Conservation (phyloP, 139 green algal genomes). For the Yamagishiella unicocca region DNA sequence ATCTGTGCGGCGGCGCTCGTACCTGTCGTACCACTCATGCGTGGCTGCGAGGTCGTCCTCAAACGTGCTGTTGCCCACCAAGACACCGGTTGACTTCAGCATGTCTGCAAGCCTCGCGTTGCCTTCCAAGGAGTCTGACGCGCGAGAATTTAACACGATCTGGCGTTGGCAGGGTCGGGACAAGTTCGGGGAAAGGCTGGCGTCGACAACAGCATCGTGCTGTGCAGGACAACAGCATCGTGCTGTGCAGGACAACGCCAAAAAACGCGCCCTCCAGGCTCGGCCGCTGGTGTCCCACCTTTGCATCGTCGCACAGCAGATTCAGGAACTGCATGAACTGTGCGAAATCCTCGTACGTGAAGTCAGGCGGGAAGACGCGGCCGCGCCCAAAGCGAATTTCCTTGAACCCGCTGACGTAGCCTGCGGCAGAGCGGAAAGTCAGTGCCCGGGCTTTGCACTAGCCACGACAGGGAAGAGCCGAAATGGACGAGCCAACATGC, state of each 20-base stretch:
- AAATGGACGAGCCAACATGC: no score
- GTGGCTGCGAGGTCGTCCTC: not conserved
- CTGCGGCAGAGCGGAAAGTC: no score
- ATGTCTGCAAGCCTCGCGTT: slow-evolving; percentile 24
- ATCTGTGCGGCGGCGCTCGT: no score
- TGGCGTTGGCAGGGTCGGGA: not conserved
- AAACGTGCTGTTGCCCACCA: not conserved
- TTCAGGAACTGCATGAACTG: slow-evolving; percentile 2
- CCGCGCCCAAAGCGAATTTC: slow-evolving; percentile 34
- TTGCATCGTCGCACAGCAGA: not conserved
- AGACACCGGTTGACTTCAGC: not conserved
- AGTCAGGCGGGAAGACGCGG: not conserved
- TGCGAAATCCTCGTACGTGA: not conserved
- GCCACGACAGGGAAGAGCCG: no score
- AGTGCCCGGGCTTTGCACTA: no score
- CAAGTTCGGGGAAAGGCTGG: not conserved
- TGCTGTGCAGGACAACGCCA: no score
- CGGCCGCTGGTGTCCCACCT: not conserved
- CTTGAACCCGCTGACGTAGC: slow-evolving; percentile 31
- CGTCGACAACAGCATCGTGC: no score
- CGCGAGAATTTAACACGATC: slow-evolving; percentile 12
- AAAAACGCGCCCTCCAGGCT: no score
- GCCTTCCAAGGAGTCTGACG: not conserved
- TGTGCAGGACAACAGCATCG: no score
- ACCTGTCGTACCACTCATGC: slow-evolving; percentile 35